phyloP scores from a whole-genome alignment of 257 asterid genomes.

The Asclepias syriaca region DNA sequence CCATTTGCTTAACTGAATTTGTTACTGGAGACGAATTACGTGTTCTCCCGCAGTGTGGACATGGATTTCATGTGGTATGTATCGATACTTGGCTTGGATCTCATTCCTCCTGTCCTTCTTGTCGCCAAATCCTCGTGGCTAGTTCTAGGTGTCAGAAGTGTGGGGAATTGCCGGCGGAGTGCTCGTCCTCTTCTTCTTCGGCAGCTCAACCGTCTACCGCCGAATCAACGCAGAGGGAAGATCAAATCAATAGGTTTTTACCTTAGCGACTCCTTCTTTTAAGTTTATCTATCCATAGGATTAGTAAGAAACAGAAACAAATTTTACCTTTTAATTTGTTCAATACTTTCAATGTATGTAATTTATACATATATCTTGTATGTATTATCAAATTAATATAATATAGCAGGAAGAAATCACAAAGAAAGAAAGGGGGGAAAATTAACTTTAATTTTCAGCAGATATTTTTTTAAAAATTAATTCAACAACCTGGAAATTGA shows the following conservation, averaged over 20 bases:
- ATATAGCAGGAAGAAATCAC: background rate
- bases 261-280: background rate
- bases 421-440: background rate
- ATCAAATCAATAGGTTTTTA: conserved; percentile 1
- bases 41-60: conserved; percentile 55
- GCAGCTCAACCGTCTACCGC: background rate
- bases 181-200: background rate
- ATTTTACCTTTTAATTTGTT: background rate
- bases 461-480: background rate
- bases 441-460: background rate
- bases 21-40: conserved; percentile 50
- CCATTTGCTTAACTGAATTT: conserved; percentile 46
- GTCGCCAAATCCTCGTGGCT: conserved; percentile 36
- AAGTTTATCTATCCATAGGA: background rate
- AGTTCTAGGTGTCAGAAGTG: conserved; percentile 37
- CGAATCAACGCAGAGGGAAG: background rate
- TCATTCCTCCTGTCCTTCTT: conserved; percentile 63
- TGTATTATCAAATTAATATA: background rate
- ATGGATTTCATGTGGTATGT: conserved; percentile 44
- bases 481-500: too few species aligned
- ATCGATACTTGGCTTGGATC: conserved; percentile 58
- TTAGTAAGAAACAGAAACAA: background rate
- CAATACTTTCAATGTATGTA: background rate
- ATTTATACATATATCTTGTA: background rate
- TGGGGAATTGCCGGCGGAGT: conserved; percentile 26